These are phyloP conservation scores for Anthostomella pinea DNA, from an alignment of 2,329 filamentous ascomycete genomes.

Conservation along the genomic window DNA sequence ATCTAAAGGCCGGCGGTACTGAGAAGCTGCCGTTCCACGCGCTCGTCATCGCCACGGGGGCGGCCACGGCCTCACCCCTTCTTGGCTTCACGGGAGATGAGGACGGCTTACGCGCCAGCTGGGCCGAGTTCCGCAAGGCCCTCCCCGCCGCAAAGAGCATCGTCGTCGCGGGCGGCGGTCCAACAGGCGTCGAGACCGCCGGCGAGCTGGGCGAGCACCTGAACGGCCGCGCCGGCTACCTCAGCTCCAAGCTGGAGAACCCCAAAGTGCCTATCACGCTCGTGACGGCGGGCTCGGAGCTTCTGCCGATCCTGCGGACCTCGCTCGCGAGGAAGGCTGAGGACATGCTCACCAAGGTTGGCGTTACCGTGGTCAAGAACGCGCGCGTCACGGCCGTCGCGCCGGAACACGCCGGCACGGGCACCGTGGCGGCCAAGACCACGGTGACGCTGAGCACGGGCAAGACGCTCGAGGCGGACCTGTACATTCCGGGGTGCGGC, in stretches of 20 bases:
- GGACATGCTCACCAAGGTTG: constrained; percentile 39
- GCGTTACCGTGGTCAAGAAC: constrained; percentile 45
- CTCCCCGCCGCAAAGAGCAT: constrained; percentile 40
- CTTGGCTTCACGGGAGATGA: constrained; percentile 38
- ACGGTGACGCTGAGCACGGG: constrained; percentile 40
- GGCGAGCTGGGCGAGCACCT: constrained; percentile 51
- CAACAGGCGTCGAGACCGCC: constrained; percentile 44
- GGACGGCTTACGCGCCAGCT: constrained; percentile 31
- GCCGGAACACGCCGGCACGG: constrained; percentile 29
- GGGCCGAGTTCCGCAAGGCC: constrained; percentile 38
- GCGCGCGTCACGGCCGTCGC: constrained; percentile 34
- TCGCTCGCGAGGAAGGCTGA: constrained; percentile 41
- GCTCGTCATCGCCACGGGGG: constrained; percentile 49
- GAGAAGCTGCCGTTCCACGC: constrained; percentile 37
- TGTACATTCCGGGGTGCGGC: constrained; percentile 48
- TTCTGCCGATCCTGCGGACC: constrained; percentile 41
- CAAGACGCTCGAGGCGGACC: constrained; percentile 37
- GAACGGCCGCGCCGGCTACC: constrained; percentile 43
- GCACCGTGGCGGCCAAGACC: constrained; percentile 25
- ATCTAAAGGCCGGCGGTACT: constrained; percentile 4
- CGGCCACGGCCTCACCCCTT: constrained; percentile 43
- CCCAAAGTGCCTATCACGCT: constrained; percentile 44
- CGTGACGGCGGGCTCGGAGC: constrained; percentile 35
- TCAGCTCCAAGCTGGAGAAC: constrained; percentile 28
- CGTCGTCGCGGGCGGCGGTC: constrained; percentile 43